phyloP scores from a whole-genome alignment of 371 early-diverging fungal genomes.

The Entomophthora muscae region DNA sequence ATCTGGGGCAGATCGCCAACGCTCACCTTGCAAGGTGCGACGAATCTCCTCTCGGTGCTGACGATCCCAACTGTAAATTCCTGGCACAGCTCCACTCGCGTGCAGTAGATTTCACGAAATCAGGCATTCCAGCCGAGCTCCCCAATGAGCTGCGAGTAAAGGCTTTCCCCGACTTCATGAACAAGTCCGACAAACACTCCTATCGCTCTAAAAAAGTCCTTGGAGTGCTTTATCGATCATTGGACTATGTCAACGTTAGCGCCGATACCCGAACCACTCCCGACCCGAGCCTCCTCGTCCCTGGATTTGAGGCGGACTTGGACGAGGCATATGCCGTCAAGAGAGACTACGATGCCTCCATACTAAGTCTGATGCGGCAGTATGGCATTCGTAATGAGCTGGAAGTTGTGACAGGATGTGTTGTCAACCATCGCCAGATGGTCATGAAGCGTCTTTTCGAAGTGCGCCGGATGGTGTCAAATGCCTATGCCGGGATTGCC shows the following conservation, averaged over 20 bases:
- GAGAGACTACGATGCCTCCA: conserved; percentile 26
- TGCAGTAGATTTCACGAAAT: conserved; percentile 55
- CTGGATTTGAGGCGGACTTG: conserved; percentile 33
- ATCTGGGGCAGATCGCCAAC: conserved; percentile 58
- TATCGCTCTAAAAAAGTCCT: conserved; percentile 42
- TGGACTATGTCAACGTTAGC: conserved; percentile 3
- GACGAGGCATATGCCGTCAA: conserved; percentile 25
- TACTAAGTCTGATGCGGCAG: conserved; percentile 40
- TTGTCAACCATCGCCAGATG: conserved; percentile 9
- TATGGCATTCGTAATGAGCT: conserved; percentile 31
- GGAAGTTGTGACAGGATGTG: conserved; percentile 22
- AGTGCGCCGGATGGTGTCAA: conserved; percentile 22
- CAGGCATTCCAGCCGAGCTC: conserved; percentile 33
- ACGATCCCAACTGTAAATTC: conserved; percentile 25
- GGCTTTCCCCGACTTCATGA: conserved; percentile 66
- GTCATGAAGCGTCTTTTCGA: conserved; percentile 16
- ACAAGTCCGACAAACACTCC: conserved; percentile 28
- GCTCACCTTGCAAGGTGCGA: conserved; percentile 59
- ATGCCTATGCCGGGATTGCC: conserved; percentile 19
- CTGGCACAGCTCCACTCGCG: conserved; percentile 49
- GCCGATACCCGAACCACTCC: conserved; percentile 16
- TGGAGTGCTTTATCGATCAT: conserved; percentile 37
- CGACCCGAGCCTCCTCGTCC: conserved; percentile 23
- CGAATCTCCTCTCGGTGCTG: conserved; percentile 21
- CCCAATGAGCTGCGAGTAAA: conserved; percentile 23